Base-by-base conservation (phyloP, 371 early-diverging fungal species). In the Coemansia sp. region DNA sequence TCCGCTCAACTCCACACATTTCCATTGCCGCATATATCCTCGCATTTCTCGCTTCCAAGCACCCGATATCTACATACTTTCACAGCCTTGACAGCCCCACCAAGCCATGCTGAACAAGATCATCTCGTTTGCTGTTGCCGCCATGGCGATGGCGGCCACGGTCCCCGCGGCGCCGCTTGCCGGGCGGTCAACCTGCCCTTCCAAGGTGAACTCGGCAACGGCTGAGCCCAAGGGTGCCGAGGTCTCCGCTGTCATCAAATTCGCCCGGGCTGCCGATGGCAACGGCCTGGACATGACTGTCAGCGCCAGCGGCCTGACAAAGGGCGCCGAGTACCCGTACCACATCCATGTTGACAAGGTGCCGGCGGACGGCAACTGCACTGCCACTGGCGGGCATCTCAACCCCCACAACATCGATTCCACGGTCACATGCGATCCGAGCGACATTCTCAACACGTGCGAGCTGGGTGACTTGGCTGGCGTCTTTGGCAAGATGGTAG, bases 391-490 rank as follows among this genome's bases (percentile, higher is more conserved):
- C 30, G 73, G 59, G 32, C 85, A 85, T 59, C 60, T 80, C 42
- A 79, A 85, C 74, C 81, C 83, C 45, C 42, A 55, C 20, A 26
- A 26, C 26, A 26, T 26, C 26, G 26, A 26, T 26, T 26, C 26
- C 26, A 26, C 26, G 26, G 26, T 26, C 26, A 26, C 26, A 26
- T 26, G 26, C 26, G 26, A 26, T 26, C 26, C 26, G 26, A 26
- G 31, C 26, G 62, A 80, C 62, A 35, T 77, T 53, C 20, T 30
- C 26, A 57, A 63, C 42, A 65, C 80, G 9, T 85, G 85, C 70
- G 81, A 83, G 70, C 62, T 75, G n/a, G 85, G 84, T 55, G 84
- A 83, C 62, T 67, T 85, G 56, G 59, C 81, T 41, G 85, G 85
- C 55, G 72, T 78, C 59, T 63, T 75, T 60, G 83, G 83, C 39